These are phyloP conservation scores for Anacardium occidentale DNA, from an alignment of 345 rosid species.

Conservation along the genomic window DNA sequence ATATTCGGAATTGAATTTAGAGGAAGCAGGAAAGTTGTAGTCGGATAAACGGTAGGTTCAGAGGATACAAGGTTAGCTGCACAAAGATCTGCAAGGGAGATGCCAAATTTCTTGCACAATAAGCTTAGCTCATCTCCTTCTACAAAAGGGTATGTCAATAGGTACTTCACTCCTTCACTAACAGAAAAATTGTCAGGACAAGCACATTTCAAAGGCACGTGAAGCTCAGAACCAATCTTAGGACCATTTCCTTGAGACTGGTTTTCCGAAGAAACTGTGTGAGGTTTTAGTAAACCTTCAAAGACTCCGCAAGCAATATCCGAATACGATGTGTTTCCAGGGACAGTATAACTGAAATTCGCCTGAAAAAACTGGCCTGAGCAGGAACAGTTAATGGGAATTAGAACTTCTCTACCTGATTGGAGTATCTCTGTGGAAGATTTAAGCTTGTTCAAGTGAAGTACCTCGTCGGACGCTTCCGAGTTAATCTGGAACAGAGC, in stretches of 20 bases:
- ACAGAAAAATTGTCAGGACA: constrained; percentile 37
- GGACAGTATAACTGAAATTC: constrained; percentile 27
- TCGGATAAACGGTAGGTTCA: constrained; percentile 41
- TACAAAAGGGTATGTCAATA: constrained; percentile 50
- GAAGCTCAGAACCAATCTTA: constrained; percentile 29
- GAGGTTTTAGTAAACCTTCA: constrained; percentile 40
- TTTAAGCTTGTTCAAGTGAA: constrained; percentile 26
- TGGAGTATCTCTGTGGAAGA: constrained; percentile 26
- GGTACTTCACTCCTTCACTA: constrained; percentile 23
- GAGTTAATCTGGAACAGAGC: constrained; percentile 33
- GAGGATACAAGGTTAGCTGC: constrained; percentile 38
- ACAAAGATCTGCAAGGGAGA: constrained; percentile 33
- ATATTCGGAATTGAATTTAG: constrained; percentile 27
- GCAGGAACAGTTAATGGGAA: constrained; percentile 46
- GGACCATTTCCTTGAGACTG: constrained; percentile 13
- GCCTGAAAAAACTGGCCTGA: constrained; percentile 34
- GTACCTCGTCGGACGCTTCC: constrained; percentile 19
- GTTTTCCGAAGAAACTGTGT: constrained; percentile 34
- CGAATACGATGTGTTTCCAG: constrained; percentile 19
- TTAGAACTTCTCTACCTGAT: constrained; percentile 46
- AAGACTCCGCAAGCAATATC: constrained; percentile 48
- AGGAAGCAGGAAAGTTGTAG: constrained; percentile 50
- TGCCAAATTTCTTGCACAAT: constrained; percentile 35
- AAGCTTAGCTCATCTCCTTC: constrained; percentile 34
- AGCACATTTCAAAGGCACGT: constrained; percentile 53